Evolutionary conservation across 805 yeast genomes (phyloP), one percentile per base, ranked within the genome.

Genomic region (Candida oleophila): DNA sequence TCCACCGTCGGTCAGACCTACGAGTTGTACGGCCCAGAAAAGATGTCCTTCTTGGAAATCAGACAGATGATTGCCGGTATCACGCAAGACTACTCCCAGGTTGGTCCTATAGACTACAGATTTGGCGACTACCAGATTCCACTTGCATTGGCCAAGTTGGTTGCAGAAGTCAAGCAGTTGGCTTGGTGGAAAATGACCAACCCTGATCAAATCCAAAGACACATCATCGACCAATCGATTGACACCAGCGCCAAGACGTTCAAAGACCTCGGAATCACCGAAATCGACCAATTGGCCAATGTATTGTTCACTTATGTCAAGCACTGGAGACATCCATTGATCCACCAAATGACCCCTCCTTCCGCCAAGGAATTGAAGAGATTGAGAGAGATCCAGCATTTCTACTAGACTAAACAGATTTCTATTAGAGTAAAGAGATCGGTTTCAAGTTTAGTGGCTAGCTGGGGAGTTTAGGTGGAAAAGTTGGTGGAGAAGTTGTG

Each of bases 141-240:
- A 9, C 73, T 77, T 51, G 60, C 61, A 22, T 48, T 76, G 32
- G 75, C 78, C 44, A 77, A 74, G 58, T 60, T 68, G 18, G 66
- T 69, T 42, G 82, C 82, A 50, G 65, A 67, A 28, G 40, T 68
- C 38, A 72, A 71, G 55, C 77, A 73, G 56, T 59, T 64, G 42
- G 49, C 65, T 19, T 74, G 71, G 61, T 76, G 77, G 77, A 69
- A 54, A 49, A 59, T 78, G 50, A 74, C 80, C 49, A 85, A 82
- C 58, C 80, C 87, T 22, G 96, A 89, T 65, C 83, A 83, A 64
- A 77, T 85, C 46, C 86, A 82, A 66, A 82, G 96, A 70, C 82
- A 82, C 66, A 75, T 78, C 57, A 74, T 85, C 49, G 74, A 85
- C 67, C 96, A 89, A 66, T 60, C 57, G 18, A 73, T 83, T 50